Percentiles rank a stretch among this genome's conserved stretches.
These are phyloP conservation scores for Rhodosporidiobolus sp. DNA, from an alignment of 768 basidiomycete genomes.

Conservation along the genomic window DNA sequence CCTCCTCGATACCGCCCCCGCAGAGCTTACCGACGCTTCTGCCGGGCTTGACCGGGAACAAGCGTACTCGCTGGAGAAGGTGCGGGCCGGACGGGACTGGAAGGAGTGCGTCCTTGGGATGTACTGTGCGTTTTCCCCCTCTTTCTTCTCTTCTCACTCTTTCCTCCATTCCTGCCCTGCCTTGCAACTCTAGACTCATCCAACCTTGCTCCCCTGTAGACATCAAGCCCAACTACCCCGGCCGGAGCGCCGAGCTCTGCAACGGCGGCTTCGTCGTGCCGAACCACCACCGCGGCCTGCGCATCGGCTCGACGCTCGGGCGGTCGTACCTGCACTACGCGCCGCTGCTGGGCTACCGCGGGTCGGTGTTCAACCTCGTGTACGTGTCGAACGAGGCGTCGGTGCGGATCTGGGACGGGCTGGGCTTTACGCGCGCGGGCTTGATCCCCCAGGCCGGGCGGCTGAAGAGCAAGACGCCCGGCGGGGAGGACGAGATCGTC, in stretches of 20 bases:
- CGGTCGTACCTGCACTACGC: constrained; percentile 76
- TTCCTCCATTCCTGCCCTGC: too few species aligned
- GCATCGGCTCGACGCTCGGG: constrained; percentile 70
- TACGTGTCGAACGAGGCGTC: constrained; percentile 74
- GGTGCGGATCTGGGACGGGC: constrained; percentile 68
- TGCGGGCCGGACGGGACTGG: constrained; percentile 60
- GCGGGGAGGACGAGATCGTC: constrained; percentile 75
- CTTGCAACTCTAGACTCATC: not conserved
- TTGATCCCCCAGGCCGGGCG: constrained; percentile 58
- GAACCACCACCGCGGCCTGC: constrained; percentile 59
- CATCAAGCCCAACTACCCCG: constrained; percentile 41
- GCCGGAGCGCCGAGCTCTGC: constrained; percentile 51
- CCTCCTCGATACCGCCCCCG: constrained; percentile 39
- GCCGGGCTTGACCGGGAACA: constrained; percentile 15
- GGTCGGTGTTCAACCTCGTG: constrained; percentile 77
- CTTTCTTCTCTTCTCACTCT: not conserved
- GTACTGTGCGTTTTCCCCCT: constrained; percentile 42
- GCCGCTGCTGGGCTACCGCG: constrained; percentile 61
- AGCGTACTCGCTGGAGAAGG: constrained; percentile 51
- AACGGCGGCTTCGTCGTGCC: constrained; percentile 84
- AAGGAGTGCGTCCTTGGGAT: constrained; percentile 63
- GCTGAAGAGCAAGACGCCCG: constrained; percentile 57
- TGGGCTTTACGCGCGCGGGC: constrained; percentile 60
- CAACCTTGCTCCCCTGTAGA: constrained; percentile 9
- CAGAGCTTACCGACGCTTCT: constrained; percentile 27